Conservation (phyloP, 2,329 filamentous ascomycete species). For the Rhinocladiella similis region DNA sequence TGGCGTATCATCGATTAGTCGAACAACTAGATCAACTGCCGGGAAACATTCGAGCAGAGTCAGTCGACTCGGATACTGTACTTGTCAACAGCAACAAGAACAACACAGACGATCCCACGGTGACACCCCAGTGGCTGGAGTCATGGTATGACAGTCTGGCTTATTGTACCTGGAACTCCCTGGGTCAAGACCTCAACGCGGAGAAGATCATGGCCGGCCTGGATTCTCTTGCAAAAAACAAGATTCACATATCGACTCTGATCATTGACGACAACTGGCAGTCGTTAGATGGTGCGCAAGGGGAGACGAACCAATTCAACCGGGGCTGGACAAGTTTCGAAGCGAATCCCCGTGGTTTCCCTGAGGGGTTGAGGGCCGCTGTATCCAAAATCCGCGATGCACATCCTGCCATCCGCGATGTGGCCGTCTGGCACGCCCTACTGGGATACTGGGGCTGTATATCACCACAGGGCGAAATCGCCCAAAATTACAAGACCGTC, state of each 20-base stretch:
- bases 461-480: slow-evolving; percentile 69
- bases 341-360: slow-evolving; percentile 77
- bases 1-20: slow-evolving; percentile 31
- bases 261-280: slow-evolving; percentile 99
- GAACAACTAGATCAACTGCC: slow-evolving; percentile 24
- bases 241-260: slow-evolving; percentile 77
- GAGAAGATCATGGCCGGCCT: slow-evolving; percentile 76
- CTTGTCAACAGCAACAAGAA: slow-evolving; percentile 32
- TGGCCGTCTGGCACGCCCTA: slow-evolving; percentile 93
- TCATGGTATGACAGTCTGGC: slow-evolving; percentile 91
- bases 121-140: slow-evolving; percentile 64
- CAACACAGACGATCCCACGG: slow-evolving; percentile 43
- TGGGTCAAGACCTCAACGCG: slow-evolving; percentile 81
- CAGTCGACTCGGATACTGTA: slow-evolving; percentile 34
- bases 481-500: slow-evolving; percentile 73
- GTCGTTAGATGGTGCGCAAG: slow-evolving; percentile 61
- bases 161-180: slow-evolving; percentile 95
- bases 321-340: slow-evolving; percentile 79
- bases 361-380: slow-evolving; percentile 72
- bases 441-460: slow-evolving; percentile 90
- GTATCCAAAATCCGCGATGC: slow-evolving; percentile 67
- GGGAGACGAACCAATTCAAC: slow-evolving; percentile 49
- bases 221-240: slow-evolving; percentile 66
- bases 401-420: slow-evolving; percentile 73
- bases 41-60: slow-evolving; percentile 21